Evolutionary conservation across 495 filamentous ascomycete genomes (phyloP), one percentile per base, ranked within the genome.

Genomic region (Pseudomonodictys pantanalensis): DNA sequence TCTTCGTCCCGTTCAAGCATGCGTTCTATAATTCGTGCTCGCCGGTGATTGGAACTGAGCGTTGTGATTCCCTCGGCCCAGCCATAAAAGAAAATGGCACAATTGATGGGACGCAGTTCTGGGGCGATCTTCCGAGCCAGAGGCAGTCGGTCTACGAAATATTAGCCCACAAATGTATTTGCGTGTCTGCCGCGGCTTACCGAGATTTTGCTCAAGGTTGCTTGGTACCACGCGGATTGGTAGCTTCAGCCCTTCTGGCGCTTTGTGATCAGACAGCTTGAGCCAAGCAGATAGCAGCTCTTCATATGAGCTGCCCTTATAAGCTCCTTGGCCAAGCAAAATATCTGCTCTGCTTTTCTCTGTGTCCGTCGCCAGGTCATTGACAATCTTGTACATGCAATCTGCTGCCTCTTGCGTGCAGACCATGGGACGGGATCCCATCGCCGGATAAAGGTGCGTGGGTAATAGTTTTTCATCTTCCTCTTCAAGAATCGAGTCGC

Each of bases 41-140:
- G 82, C 0, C 78, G 77, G 9, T 83, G 78, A 66, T 90, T 90
- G 46, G 81, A 84, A 11, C 84, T 85, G 52, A 90, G 75, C 1
- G 87, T 90, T 29, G 82, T 86, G 29, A 78, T 61, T 0, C 76
- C 76, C 3, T 73, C 72, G 32, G 73, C 74, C 86, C 86, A 90
- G 8, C 87, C 86, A 63, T 82, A 83, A 61, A 88, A 72, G 64
- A 89, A 88, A 10, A 88, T 86, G 35, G 81, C 82, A 39, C 75
- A 68, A 62, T 89, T 90, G 46, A 89, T 85, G 33, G 79, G 74
- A 3, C 79, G 81, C 46, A 89, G 69, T 18, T 77, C 72, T 9
- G 48, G 46, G 15, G 33, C 53, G 2, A 72, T 62, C 9, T 45
- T 58, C 0, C 48, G 12, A 5, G 63, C 69, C 7, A 72, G 32